phyloP scores from a whole-genome alignment of 352 stramenopile genomes.

The Pythium vanterpoolii region DNA sequence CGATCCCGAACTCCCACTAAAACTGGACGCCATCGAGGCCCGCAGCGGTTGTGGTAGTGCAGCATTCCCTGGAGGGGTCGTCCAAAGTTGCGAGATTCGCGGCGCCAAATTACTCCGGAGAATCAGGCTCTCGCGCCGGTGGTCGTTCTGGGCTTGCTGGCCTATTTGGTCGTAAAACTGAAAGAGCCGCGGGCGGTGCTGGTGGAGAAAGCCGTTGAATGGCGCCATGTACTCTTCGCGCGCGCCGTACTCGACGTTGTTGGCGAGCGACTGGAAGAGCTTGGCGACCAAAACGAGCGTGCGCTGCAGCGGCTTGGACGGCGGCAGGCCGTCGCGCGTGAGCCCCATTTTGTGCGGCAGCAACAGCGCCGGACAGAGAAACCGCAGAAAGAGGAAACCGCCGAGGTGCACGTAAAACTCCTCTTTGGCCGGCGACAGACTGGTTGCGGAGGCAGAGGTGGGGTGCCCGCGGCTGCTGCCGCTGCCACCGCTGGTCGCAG shows the following conservation, averaged over 20 bases:
- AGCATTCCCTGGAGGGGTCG: background rate
- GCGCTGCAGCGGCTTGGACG: constrained; percentile 52
- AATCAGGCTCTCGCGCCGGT: constrained; percentile 61
- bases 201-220: constrained; percentile 66
- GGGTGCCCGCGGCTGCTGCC: background rate
- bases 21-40: background rate
- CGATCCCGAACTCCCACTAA: too few relatives aligned
- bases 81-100: constrained; percentile 68
- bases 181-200: constrained; percentile 54
- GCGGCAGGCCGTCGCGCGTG: constrained; percentile 37
- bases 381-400: constrained; percentile 73
- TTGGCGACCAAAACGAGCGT: constrained; percentile 77
- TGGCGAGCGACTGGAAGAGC: constrained; percentile 77
- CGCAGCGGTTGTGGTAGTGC: background rate
- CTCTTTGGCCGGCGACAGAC: constrained; percentile 36
- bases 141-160: constrained; percentile 60
- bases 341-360: constrained; percentile 71
- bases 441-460: background rate
- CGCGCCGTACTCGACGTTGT: constrained; percentile 65
- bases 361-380: constrained; percentile 72
- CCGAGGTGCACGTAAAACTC: constrained; percentile 79
- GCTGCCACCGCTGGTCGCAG: constrained; percentile 14
- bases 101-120: constrained; percentile 48
- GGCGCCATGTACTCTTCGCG: constrained; percentile 77
- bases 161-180: constrained; percentile 78